A percentile compares a stretch with the other conserved stretches of the same genome.
These are phyloP conservation scores for Didymella lethalis DNA, from an alignment of 2,329 filamentous ascomycete species.

Conservation along the genomic window DNA sequence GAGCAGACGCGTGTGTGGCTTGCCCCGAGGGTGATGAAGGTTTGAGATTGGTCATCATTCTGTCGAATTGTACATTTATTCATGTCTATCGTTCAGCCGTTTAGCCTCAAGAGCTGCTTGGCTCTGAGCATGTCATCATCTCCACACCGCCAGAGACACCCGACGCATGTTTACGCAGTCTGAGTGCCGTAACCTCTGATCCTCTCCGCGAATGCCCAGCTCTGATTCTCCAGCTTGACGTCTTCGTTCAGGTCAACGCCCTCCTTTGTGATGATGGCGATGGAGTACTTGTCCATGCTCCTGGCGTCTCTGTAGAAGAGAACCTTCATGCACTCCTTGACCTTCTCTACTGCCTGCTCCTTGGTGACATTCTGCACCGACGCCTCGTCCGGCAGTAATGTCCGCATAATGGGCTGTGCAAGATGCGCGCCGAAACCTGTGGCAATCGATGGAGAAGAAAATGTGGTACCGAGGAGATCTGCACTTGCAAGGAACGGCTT, in stretches of 20 bases:
- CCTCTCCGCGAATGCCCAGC: conserved; percentile 96
- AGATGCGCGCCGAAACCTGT: conserved; percentile 94
- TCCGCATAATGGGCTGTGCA: conserved; percentile 89
- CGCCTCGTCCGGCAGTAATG: conserved; percentile 83
- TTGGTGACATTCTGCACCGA: conserved; percentile 73
- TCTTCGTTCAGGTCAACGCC: conserved; percentile 83
- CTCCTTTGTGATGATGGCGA: conserved; percentile 87
- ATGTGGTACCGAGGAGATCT: conserved; percentile 92
- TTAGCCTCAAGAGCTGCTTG: conserved; percentile 20
- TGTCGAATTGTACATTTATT: conserved; percentile 44
- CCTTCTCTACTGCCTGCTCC: conserved; percentile 79
- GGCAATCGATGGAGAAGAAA: conserved; percentile 84
- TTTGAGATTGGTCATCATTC: conserved; percentile 24
- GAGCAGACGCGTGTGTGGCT: conserved; percentile 15
- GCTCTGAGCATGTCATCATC: conserved; percentile 11
- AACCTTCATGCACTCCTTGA: conserved; percentile 98
- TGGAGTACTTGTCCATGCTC: conserved; percentile 88
- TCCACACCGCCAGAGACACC: conserved; percentile 1
- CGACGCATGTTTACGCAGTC: conserved; percentile 40
- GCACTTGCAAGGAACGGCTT: conserved; percentile 90
- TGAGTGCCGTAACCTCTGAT: conserved; percentile 97
- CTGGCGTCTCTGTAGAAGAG: conserved; percentile 96
- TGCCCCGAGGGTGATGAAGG: conserved; percentile 4
- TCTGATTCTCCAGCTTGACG: conserved; percentile 92
- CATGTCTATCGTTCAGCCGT: conserved; percentile 44